Percentiles rank a stretch among this genome's conserved stretches.
Conservation (phyloP, 2,329 filamentous ascomycete genomes). For the Torrubiella hemipterigena region DNA sequence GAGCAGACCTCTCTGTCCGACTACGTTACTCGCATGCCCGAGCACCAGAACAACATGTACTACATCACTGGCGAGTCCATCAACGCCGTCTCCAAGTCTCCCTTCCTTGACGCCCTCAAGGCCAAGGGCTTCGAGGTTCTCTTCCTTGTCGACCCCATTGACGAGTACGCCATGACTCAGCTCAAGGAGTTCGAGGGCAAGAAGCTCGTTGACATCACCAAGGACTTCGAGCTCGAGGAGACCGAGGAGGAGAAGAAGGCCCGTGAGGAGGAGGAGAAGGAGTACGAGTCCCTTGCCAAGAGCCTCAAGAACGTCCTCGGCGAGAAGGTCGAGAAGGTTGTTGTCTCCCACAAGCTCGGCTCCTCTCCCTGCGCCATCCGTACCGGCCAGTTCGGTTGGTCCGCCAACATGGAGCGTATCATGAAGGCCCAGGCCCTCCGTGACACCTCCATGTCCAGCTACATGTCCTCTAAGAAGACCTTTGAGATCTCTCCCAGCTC, state of each 20-base stretch:
- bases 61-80: slow-evolving; percentile 99
- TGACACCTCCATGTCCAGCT: slow-evolving; percentile 98
- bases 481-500: slow-evolving; percentile 99
- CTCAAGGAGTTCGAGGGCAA: slow-evolving; percentile 99
- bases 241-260: slow-evolving; percentile 97
- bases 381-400: slow-evolving; percentile 99
- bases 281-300: slow-evolving; percentile 91
- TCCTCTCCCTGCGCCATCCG: slow-evolving; percentile 95
- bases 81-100: slow-evolving; percentile 95
- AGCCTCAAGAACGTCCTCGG: slow-evolving; percentile 97
- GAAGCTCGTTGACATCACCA: slow-evolving; percentile 99
- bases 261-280: slow-evolving; percentile 96
- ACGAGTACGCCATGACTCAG: slow-evolving; percentile 98
- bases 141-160: slow-evolving; percentile 98
- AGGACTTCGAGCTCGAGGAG: slow-evolving; percentile 99
- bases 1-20: slow-evolving; percentile 89
- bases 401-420: slow-evolving; percentile 99
- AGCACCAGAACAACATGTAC: slow-evolving; percentile 99
- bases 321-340: slow-evolving; percentile 99
- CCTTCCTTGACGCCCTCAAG: slow-evolving; percentile 97
- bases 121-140: slow-evolving; percentile 99
- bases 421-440: slow-evolving; percentile 99
- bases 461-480: slow-evolving; percentile 99
- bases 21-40: slow-evolving; percentile 98
- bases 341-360: slow-evolving; percentile 94